phyloP scores from a whole-genome alignment of 2,329 filamentous ascomycete genomes.

The Talaromyces sp. region DNA sequence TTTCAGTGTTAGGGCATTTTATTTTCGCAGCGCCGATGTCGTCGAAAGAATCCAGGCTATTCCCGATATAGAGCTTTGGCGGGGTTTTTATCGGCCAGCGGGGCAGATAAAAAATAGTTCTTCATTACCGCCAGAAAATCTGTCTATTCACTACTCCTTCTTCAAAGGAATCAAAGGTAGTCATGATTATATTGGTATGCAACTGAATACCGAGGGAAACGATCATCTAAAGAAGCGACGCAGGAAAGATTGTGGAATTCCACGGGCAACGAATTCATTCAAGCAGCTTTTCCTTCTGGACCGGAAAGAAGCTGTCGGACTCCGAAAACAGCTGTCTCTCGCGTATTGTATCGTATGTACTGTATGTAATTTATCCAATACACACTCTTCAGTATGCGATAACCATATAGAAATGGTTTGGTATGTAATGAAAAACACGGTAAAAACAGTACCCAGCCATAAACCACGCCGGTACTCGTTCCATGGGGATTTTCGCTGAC shows the following conservation, averaged over 20 bases:
- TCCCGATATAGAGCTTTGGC: slow-evolving; percentile 12
- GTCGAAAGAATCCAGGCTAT: slow-evolving; percentile 3
- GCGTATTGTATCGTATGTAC: neutral
- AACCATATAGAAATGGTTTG: neutral
- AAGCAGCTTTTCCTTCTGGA: neutral
- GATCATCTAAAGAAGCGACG: neutral
- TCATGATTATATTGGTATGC: neutral
- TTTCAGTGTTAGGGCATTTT: neutral
- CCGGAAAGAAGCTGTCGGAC: slow-evolving; percentile 6
- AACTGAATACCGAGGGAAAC: neutral
- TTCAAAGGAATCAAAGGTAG: neutral
- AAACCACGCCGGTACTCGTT: slow-evolving; percentile 4
- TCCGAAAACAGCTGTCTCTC: slow-evolving; percentile 11
- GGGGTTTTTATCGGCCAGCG: slow-evolving; percentile 14
- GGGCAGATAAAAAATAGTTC: slow-evolving; percentile 8
- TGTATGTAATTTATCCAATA: neutral
- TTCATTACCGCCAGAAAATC: neutral
- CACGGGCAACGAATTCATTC: neutral
- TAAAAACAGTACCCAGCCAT: neutral
- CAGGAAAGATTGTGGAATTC: neutral
- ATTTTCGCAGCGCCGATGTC: slow-evolving; percentile 13
- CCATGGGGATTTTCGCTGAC: neutral
- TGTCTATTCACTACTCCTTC: neutral
- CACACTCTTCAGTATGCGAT: neutral
- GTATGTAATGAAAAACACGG: neutral